A percentile compares a stretch with the other conserved stretches of the same genome.
Evolutionary conservation across 2,329 filamentous ascomycete genomes (phyloP).

Genomic region (Penicillium sumatraense): DNA sequence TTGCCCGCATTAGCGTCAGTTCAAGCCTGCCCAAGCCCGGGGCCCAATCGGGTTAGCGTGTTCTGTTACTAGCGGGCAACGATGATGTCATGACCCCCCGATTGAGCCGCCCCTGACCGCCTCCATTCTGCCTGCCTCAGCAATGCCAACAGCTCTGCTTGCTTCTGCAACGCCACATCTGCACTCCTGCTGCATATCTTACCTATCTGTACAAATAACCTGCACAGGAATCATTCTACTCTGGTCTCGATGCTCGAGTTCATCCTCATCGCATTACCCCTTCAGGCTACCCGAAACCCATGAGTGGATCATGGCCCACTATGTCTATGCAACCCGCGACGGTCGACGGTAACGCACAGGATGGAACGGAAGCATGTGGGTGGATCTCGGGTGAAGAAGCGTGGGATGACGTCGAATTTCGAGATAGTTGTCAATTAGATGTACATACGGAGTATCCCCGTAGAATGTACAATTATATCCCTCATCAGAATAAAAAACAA

Average conservation of each 20-base stretch:
- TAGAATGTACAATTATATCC: neutral
- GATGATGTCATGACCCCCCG: neutral
- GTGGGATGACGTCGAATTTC: conserved; percentile 1
- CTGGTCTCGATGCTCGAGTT: no score
- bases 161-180: no score
- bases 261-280: neutral
- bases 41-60: neutral
- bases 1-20: neutral
- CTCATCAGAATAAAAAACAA: neutral
- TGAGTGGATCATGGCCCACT: conserved; percentile 2
- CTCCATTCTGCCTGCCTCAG: neutral
- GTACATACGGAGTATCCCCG: neutral
- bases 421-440: neutral
- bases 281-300: neutral
- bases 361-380: conserved; percentile 5
- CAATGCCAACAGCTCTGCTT: no score
- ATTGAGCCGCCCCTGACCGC: neutral
- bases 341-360: conserved; percentile 4
- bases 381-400: conserved; percentile 3
- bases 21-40: no score
- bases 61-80: neutral
- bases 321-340: neutral
- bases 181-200: neutral
- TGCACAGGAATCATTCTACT: no score
- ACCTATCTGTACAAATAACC: neutral